Base-by-base conservation (phyloP, 495 filamentous ascomycete species). In the Tuber aestivum region DNA sequence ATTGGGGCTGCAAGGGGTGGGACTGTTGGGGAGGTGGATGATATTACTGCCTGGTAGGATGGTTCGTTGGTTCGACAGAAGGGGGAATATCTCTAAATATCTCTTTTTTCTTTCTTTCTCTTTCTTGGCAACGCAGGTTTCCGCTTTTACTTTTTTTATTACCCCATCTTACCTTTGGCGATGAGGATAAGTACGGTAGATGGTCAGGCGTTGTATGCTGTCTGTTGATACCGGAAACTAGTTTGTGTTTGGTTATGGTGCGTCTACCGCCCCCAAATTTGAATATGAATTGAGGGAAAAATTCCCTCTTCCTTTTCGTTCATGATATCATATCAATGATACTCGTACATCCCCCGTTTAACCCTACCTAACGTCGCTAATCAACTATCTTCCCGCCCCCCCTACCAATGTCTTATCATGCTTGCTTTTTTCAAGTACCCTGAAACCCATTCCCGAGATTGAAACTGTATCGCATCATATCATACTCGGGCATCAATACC, bases 1-100 rank as follows among this genome's bases (percentile, higher is more conserved):
- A 84, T 82, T 48, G 83, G 50, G 40, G 77, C 48, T 69, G 69
- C 61, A 41, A 81, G 80, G 37, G 74, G 14, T 83, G 75, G 65
- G 65, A 94, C 91, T 3, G 96, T 97, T 85, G 94, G 95, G 3
- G 95, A 99, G 85, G 94, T 97, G 65, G 95, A 94, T 76, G 95
- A 99, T 84, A 97, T 99, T 78, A 97, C 94, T 72, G 94, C 93
- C 56, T 98, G 95, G 95, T 98, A 91, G 75, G 27, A 7, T 65
- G 56, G 27, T 65, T 35, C 16, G 56, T 32, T 35, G 56, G 56
- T 65, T 50, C 35, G 56, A 20, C 14, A 35, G 56, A 65, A 35
- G 56, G 35, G 37, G 35, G 70, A 71, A 40, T 5, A 14, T 65
- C n/a, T n/a, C 56, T 27, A n/a, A n/a, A n/a, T n/a, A n/a, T 8